Percentiles rank a stretch among this genome's conserved stretches.
Evolutionary conservation across 139 green algal species (phyloP).

Genomic region (Haematococcus lacustris): DNA sequence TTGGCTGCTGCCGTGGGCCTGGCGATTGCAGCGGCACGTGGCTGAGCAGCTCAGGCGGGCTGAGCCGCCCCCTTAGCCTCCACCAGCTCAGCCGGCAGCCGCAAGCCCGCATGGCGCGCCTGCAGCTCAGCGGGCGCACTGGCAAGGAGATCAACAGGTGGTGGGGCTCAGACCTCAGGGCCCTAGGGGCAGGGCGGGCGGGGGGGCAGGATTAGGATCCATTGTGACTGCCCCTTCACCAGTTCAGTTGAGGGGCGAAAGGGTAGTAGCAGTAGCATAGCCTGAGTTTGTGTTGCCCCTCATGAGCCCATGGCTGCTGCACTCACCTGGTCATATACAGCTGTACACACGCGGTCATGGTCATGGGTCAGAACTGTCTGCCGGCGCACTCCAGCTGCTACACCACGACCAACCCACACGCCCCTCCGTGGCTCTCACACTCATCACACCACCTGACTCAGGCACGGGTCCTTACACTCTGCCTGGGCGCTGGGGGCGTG

Average conservation of each 20-base stretch:
- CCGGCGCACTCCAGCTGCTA: neutral
- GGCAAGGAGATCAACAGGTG: conserved; percentile 13
- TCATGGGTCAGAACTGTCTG: neutral
- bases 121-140: conserved; percentile 2
- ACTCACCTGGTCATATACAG: neutral
- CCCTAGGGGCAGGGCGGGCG: neutral
- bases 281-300: neutral
- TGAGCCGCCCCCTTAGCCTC: too few relatives aligned
- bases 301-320: too few relatives aligned
- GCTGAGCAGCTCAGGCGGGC: too few relatives aligned
- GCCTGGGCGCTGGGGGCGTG: too few relatives aligned
- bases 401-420: neutral
- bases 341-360: neutral
- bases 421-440: neutral
- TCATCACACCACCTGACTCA: neutral
- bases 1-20: too few relatives aligned
- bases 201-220: neutral
- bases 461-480: too few relatives aligned
- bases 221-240: too few relatives aligned
- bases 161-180: neutral
- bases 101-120: neutral
- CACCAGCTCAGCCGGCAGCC: too few relatives aligned
- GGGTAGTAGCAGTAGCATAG: too few relatives aligned
- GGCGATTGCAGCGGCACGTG: too few relatives aligned
- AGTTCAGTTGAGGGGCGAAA: too few relatives aligned